Evolutionary conservation across 1,139 yeast species (phyloP).

Genomic region (Lodderomyces parapsilosis): DNA sequence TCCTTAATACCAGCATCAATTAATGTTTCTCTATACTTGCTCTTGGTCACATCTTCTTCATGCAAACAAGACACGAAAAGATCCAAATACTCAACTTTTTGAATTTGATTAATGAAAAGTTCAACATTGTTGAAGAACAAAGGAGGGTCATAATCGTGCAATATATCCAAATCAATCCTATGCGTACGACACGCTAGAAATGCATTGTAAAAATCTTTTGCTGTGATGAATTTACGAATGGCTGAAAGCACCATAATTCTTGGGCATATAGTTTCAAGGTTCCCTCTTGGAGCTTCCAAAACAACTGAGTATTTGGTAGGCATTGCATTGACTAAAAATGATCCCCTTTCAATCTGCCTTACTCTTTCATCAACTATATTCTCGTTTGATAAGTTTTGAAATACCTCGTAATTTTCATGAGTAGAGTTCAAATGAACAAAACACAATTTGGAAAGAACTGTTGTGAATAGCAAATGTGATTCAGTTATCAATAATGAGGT

Average conservation of each 20-base stretch:
- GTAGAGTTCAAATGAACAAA: constrained; percentile 68
- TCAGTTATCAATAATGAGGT: constrained; percentile 80
- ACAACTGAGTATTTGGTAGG: constrained; percentile 84
- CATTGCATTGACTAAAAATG: constrained; percentile 72
- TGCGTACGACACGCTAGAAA: constrained; percentile 85
- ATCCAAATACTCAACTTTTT: constrained; percentile 74
- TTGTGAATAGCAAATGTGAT: constrained; percentile 74
- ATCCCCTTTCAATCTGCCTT: constrained; percentile 89
- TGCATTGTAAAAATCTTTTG: constrained; percentile 62
- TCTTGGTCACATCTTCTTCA: constrained; percentile 81
- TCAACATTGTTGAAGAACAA: constrained; percentile 64
- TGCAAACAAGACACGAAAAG: constrained; percentile 81
- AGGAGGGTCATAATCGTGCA: constrained; percentile 83
- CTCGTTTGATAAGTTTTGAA: constrained; percentile 20
- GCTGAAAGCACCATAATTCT: constrained; percentile 87
- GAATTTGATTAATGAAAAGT: constrained; percentile 69
- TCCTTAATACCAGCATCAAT: constrained; percentile 20
- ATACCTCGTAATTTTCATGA: constrained; percentile 26
- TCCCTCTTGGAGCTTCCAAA: constrained; percentile 94
- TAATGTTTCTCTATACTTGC: constrained; percentile 79
- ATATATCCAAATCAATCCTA: constrained; percentile 84
- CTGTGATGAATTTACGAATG: constrained; percentile 67
- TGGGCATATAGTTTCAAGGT: constrained; percentile 90
- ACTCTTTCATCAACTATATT: constrained; percentile 69
- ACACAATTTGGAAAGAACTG: constrained; percentile 82